Evolutionary conservation across 345 rosid genomes (phyloP).

Genomic region (Syzygium oleosum): DNA sequence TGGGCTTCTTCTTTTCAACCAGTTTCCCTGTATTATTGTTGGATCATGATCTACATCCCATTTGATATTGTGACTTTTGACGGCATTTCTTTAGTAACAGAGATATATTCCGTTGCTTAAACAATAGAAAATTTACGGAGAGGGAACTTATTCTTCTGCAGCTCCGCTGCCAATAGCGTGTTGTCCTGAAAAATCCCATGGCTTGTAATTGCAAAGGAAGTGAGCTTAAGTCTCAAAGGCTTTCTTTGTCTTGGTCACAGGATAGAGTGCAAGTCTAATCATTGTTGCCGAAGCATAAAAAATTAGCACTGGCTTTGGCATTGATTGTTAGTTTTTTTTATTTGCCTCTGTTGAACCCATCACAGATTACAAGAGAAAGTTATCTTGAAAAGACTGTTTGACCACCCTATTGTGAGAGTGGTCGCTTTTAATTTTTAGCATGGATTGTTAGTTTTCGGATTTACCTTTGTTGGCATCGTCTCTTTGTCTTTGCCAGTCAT

Average conservation of each 20-base stretch:
- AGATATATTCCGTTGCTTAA: neutral
- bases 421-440: neutral
- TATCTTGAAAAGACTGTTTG: neutral
- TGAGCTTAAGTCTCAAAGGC: neutral
- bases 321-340: neutral
- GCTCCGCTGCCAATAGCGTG: neutral
- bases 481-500: neutral
- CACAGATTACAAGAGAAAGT: neutral
- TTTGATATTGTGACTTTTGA: neutral
- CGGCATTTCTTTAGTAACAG: neutral
- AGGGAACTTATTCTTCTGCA: neutral
- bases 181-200: neutral
- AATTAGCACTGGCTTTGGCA: neutral
- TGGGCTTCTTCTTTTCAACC: neutral
- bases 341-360: neutral
- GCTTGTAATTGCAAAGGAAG: neutral
- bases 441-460: neutral
- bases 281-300: neutral
- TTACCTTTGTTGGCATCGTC: neutral
- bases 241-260: neutral
- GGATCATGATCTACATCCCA: neutral
- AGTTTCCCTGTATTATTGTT: neutral
- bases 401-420: neutral
- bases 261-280: neutral
- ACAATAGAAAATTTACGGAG: neutral